Base-by-base conservation (phyloP, 2,329 filamentous ascomycete genomes). In the Pseudogymnoascus sp. region DNA sequence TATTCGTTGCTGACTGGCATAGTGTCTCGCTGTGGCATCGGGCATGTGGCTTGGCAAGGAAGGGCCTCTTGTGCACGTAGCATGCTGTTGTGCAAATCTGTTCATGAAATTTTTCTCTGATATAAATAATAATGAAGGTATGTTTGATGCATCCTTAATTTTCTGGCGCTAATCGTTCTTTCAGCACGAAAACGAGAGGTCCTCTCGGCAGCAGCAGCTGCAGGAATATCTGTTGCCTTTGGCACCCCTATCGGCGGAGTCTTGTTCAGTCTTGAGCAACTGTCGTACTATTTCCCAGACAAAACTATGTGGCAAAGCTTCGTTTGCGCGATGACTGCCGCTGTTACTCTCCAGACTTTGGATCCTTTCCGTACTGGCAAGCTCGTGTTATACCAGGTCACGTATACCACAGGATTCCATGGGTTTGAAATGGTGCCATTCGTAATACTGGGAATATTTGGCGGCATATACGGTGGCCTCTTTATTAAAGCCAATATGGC, bases 251-350 rank as follows among this genome's bases (percentile, higher is more conserved):
- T 97, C 61, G 94, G 93, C 9, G 93, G 93, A 54, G 93, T 97
- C 21, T 77, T 97, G 17, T 97, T 97, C 78, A 95, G 90, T 74
- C 83, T 97, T n/a, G 93, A 96, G 83, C 91, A 96, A 81, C 79
- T 97, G 2, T 96, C 92, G 0, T 97, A 97, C 73, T 97, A 97
- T 74, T 97, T 97, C 68, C 93, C 94, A 0, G 93, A 97, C 75
- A 97, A 97, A 75, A 97, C 94, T 8, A 97, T 99, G 94, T 99
- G 94, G 94, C 94, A 97, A 73, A 96, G 92, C 70, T 99, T 99
- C 71, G 94, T 99, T 40, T 97, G 94, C 70, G 94, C 94, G 72
- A 97, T 97, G 92, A 90, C 96, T n/a, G 94, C 92, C 13, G 93
- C 94, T 15, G 90, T 97, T 37, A 91, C 92, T 11, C 80, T 99